Conservation (phyloP, 305 asterid genomes). For the Fraxinus angustifolia region DNA sequence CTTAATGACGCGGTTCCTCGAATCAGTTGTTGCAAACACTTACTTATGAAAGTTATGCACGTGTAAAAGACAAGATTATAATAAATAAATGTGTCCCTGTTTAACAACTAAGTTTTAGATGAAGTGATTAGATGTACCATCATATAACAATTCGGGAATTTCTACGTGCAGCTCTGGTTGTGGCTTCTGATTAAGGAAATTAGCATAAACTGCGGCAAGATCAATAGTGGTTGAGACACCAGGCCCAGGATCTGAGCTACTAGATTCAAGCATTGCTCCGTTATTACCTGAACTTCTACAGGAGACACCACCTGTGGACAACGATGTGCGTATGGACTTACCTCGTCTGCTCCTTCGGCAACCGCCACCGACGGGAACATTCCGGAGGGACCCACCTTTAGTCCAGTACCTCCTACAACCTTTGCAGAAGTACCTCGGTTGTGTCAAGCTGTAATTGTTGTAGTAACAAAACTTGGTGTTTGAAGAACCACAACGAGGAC, state of each 20-base stretch:
- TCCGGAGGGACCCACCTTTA: slow-evolving; percentile 70
- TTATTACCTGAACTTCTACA: slow-evolving; percentile 10
- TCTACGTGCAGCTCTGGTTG: slow-evolving; percentile 10
- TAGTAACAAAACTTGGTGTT: slow-evolving; percentile 78
- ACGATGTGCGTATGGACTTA: slow-evolving; percentile 17
- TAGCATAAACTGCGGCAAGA: slow-evolving; percentile 56
- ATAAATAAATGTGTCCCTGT: not conserved
- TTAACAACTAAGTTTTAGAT: not conserved
- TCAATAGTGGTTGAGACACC: slow-evolving; percentile 38
- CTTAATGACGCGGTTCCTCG: not conserved
- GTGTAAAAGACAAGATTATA: too few species aligned
- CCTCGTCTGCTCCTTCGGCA: slow-evolving; percentile 53
- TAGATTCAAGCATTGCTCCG: slow-evolving; percentile 9
- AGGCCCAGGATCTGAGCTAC: slow-evolving; percentile 5
- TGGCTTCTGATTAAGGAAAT: slow-evolving; percentile 45
- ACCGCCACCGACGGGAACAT: slow-evolving; percentile 69
- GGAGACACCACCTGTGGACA: slow-evolving; percentile 4
- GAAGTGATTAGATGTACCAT: not conserved
- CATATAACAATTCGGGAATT: slow-evolving; percentile 10
- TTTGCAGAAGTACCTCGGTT: slow-evolving; percentile 70
- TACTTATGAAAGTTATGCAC: not conserved
- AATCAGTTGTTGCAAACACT: not conserved
- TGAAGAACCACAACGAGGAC: slow-evolving; percentile 69
- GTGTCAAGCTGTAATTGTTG: slow-evolving; percentile 74
- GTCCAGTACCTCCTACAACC: slow-evolving; percentile 79